Conservation (phyloP, 495 filamentous ascomycete genomes). For the Gamarada debralockiae region DNA sequence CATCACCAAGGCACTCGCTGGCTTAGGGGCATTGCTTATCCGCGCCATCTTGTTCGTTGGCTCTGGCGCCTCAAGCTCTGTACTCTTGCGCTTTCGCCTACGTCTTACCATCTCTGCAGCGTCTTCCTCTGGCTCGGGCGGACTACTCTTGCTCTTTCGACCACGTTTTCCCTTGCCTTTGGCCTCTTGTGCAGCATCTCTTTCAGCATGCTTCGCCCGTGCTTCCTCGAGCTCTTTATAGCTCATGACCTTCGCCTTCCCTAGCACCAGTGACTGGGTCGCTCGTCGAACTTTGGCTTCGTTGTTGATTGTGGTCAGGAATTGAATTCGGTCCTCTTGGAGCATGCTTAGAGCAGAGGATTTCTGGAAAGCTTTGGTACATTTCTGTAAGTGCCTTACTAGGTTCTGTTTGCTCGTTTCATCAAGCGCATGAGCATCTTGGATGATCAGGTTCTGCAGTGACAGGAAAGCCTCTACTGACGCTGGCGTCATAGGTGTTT, state of each 20-base stretch:
- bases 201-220: slow-evolving; percentile 29
- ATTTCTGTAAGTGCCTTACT: slow-evolving; percentile 22
- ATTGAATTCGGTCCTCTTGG: slow-evolving; percentile 5
- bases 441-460: slow-evolving; percentile 26
- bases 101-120: slow-evolving; percentile 16
- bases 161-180: slow-evolving; percentile 14
- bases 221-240: slow-evolving; percentile 34
- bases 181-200: slow-evolving; percentile 19
- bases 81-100: slow-evolving; percentile 25
- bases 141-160: slow-evolving; percentile 11
- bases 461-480: slow-evolving; percentile 14
- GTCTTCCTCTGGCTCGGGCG: slow-evolving; percentile 15
- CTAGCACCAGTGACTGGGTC: slow-evolving; percentile 19
- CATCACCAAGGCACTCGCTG: slow-evolving; percentile 8
- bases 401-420: slow-evolving; percentile 27
- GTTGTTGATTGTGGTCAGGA: slow-evolving; percentile 25
- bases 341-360: slow-evolving; percentile 3
- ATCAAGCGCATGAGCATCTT: slow-evolving; percentile 27
- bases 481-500: background rate
- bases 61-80: slow-evolving; percentile 10
- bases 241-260: slow-evolving; percentile 31
- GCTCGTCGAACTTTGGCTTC: slow-evolving; percentile 24
- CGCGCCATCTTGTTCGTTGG: slow-evolving; percentile 3
- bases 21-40: slow-evolving; percentile 5
- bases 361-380: slow-evolving; percentile 20